These are phyloP conservation scores for Rhizopogon vulgaris DNA, from an alignment of 768 basidiomycete species.

Conservation along the genomic window DNA sequence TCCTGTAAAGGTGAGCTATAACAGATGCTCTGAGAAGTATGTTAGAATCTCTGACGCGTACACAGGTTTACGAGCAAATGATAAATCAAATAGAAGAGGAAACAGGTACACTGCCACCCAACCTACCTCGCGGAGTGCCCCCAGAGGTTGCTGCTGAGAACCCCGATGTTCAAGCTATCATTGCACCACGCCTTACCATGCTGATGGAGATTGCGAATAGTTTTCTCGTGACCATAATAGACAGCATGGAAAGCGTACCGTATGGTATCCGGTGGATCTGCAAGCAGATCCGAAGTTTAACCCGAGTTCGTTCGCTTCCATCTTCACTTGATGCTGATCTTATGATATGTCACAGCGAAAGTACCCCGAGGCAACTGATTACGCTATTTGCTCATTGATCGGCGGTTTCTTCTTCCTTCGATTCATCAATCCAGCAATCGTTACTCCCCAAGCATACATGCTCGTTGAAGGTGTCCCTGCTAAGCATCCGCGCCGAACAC, in stretches of 20 bases:
- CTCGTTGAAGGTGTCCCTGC: conserved; percentile 96
- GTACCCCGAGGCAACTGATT: conserved; percentile 98
- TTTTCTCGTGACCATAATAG: conserved; percentile 96
- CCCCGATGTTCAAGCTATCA: conserved; percentile 94
- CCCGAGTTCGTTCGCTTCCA: conserved; percentile 55
- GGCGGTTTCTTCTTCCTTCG: conserved; percentile 99
- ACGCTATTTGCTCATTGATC: conserved; percentile 96
- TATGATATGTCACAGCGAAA: conserved; percentile 59
- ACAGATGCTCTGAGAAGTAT: background rate
- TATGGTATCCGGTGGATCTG: conserved; percentile 99
- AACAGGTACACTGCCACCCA: conserved; percentile 84
- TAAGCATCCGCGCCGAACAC: conserved; percentile 92
- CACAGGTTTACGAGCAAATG: conserved; percentile 98
- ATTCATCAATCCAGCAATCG: conserved; percentile 98
- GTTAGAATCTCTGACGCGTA: background rate
- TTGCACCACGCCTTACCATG: conserved; percentile 95
- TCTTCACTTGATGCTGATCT: conserved; percentile 7
- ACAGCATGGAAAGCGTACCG: conserved; percentile 96
- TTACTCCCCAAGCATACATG: conserved; percentile 99
- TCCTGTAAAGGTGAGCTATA: conserved; percentile 75
- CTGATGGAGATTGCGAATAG: conserved; percentile 99
- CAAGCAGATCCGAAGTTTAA: conserved; percentile 96
- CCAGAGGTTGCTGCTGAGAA: conserved; percentile 95
- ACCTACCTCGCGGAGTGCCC: conserved; percentile 87
- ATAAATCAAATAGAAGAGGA: conserved; percentile 98